phyloP scores from a whole-genome alignment of 345 rosid genomes.

The Pugionium dolabratum region DNA sequence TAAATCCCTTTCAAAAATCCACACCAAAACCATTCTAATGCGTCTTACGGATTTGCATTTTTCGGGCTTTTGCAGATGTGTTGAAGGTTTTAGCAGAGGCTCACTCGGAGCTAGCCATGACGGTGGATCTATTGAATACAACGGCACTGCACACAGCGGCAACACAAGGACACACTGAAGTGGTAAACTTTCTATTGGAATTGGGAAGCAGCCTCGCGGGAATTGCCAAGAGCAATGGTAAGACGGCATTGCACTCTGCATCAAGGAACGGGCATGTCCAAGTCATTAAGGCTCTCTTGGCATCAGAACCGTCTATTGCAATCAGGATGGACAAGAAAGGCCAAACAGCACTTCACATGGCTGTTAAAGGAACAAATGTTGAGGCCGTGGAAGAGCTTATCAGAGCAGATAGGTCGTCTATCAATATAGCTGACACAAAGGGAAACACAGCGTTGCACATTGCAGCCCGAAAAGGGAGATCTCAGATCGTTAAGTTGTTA shows the following conservation, averaged over 20 bases:
- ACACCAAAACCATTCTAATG: neutral
- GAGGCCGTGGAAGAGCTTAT: slow-evolving; percentile 68
- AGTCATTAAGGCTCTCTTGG: slow-evolving; percentile 62
- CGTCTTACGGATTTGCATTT: neutral
- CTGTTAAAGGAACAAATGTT: slow-evolving; percentile 70
- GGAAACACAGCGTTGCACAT: slow-evolving; percentile 80
- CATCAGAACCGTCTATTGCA: slow-evolving; percentile 56
- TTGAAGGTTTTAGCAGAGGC: slow-evolving; percentile 65
- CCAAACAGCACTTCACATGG: slow-evolving; percentile 92
- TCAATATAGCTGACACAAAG: slow-evolving; percentile 67
- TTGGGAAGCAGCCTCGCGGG: slow-evolving; percentile 71
- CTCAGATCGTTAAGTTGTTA: slow-evolving; percentile 65
- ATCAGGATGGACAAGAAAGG: slow-evolving; percentile 76
- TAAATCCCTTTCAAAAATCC: neutral
- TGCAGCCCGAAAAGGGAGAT: slow-evolving; percentile 76
- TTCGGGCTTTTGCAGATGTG: slow-evolving; percentile 48
- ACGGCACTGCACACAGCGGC: slow-evolving; percentile 85
- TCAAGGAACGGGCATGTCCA: slow-evolving; percentile 77
- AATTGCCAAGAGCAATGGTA: slow-evolving; percentile 80
- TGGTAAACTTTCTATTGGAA: slow-evolving; percentile 57
- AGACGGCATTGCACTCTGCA: slow-evolving; percentile 78
- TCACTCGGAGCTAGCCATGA: slow-evolving; percentile 81
- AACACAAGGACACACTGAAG: slow-evolving; percentile 70
- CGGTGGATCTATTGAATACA: slow-evolving; percentile 74
- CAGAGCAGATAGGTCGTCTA: slow-evolving; percentile 52